Conservation (phyloP, 176 grass and related monocot genomes). For the Carex myosuroides region DNA sequence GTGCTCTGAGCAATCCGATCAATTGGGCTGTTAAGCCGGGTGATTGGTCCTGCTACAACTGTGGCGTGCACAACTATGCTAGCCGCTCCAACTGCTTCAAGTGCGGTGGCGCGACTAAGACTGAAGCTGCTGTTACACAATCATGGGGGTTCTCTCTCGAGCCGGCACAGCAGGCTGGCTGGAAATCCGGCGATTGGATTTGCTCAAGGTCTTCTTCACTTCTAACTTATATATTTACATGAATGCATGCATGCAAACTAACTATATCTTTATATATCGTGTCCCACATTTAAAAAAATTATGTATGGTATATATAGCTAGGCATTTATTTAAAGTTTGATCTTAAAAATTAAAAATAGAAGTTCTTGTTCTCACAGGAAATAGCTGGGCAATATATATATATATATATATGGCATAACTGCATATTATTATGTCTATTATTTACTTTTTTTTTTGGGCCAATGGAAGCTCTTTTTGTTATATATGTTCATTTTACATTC, state of each 20-base stretch:
- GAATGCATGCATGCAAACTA: neutral
- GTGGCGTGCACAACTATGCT: conserved; percentile 74
- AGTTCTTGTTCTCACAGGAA: too few relatives aligned
- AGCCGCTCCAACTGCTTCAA: conserved; percentile 73
- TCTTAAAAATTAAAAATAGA: too few relatives aligned
- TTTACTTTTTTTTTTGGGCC: neutral
- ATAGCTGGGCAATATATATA: neutral
- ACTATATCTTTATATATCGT: neutral
- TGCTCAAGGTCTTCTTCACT: conserved; percentile 45
- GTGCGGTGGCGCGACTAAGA: conserved; percentile 58
- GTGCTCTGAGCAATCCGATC: neutral
- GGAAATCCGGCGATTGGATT: conserved; percentile 89
- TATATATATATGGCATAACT: neutral
- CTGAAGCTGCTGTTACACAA: conserved; percentile 43
- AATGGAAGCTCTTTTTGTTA: neutral
- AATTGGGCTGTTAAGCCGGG: conserved; percentile 90
- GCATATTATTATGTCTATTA: neutral
- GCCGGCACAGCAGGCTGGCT: conserved; percentile 30
- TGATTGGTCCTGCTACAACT: conserved; percentile 77
- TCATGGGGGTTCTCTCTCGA: conserved; percentile 52
- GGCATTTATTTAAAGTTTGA: neutral
- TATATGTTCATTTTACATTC: neutral
- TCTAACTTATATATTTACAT: neutral
- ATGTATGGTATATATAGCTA: neutral
- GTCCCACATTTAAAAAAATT: neutral